Base-by-base conservation (phyloP, 768 basidiomycete genomes). In the Astraeus odoratus region DNA sequence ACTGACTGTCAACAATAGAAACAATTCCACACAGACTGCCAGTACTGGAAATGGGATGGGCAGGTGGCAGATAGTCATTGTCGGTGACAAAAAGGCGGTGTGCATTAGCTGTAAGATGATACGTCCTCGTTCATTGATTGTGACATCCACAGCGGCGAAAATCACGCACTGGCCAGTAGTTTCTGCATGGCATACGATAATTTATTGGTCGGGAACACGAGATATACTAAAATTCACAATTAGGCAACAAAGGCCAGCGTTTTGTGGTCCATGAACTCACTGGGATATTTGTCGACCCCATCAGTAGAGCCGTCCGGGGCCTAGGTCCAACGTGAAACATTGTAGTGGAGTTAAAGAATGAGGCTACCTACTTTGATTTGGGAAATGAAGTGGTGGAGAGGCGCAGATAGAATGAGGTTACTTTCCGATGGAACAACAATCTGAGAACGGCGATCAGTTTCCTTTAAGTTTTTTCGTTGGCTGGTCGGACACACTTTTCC, bases 341-440 rank as follows among this genome's bases (percentile, higher is more conserved):
- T 27, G 19, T 26, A 45, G 22, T 26, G 13, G 16, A 9, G 8
- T 6, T 26, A 22, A 36, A 8, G 42, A n/a, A 15, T 40, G 22
- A 19, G 5, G 22, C 7, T 8, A 19, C 16, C 42, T 44, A 80
- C 86, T 76, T 88, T 91, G 61, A 91, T 82, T 34, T 73, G 65
- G 0, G 82, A 63, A 9, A 90, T 74, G 50, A 90, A 83, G 44
- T 84, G 77, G 29, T 82, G 70, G 30, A 90, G 64, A 8, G 86
- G 77, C 22, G 72, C 80, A 10, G 76, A 73, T 30, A 91, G 64
- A 26, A 91, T 83, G 26, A 83, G 81, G 41, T 89, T 89, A 55
- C 80, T 87, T 58, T 88, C 76, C 2, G 83, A 82, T 1, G 88
- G 88, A 6, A 85, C 84, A 2, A 91, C 83, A 27, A 87, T 71